phyloP scores from a whole-genome alignment of 345 rosid genomes.

The Aquilaria malaccensis region DNA sequence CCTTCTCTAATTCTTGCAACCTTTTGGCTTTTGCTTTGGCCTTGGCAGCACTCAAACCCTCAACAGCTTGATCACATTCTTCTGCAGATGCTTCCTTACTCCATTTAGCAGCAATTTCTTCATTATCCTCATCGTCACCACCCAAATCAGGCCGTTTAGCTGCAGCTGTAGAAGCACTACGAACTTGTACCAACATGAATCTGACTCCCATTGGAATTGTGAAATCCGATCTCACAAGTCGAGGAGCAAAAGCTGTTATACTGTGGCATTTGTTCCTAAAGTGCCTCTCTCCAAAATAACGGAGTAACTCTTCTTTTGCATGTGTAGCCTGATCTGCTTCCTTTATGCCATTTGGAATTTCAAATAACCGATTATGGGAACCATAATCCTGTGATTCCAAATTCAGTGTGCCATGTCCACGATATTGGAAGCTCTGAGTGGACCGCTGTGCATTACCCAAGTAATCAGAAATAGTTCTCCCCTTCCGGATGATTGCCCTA shows the following conservation, averaged over 20 bases:
- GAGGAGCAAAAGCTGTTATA: constrained; percentile 15
- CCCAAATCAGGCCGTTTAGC: constrained; percentile 50
- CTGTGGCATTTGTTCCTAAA: constrained; percentile 21
- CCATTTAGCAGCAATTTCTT: constrained; percentile 27
- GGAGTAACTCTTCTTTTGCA: constrained; percentile 19
- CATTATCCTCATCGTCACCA: constrained; percentile 48
- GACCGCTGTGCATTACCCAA: constrained; percentile 29
- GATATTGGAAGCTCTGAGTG: constrained; percentile 32
- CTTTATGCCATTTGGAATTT: constrained; percentile 13
- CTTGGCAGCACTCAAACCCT: constrained; percentile 51
- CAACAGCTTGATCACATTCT: constrained; percentile 79
- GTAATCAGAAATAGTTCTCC: constrained; percentile 36
- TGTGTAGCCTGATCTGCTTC: constrained; percentile 11
- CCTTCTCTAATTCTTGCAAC: constrained; percentile 42
- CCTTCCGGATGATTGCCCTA: constrained; percentile 62
- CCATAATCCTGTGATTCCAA: constrained; percentile 24
- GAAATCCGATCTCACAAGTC: constrained; percentile 23
- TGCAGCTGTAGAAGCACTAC: constrained; percentile 53
- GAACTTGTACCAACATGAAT: constrained; percentile 23
- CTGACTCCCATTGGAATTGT: constrained; percentile 25
- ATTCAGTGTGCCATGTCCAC: constrained; percentile 19
- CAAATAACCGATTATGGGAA: constrained; percentile 12
- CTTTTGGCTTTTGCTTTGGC: constrained; percentile 60
- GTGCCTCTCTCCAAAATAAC: constrained; percentile 18
- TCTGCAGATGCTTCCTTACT: constrained; percentile 70